Evolutionary conservation across 148 eudicot species (phyloP).

Genomic region (Selenicereus undatus): DNA sequence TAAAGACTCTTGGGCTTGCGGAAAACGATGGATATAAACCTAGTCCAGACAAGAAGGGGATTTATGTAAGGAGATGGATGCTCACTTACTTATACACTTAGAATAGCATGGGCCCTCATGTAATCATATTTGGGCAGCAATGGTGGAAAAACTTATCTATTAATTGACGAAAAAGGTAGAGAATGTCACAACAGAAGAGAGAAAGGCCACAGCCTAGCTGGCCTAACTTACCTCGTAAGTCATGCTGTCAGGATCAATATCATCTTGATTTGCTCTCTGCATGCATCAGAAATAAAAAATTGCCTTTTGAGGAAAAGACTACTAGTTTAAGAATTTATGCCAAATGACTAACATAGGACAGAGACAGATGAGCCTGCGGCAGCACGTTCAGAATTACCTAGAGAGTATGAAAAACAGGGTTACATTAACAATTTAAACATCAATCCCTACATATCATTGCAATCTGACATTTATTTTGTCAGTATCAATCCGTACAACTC

Average conservation of each 20-base stretch:
- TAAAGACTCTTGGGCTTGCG: neutral
- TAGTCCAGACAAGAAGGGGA: neutral
- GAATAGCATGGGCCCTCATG: no score
- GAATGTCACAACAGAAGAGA: no score
- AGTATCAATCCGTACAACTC: neutral
- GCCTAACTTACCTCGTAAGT: conserved; percentile 50
- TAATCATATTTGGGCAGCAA: neutral
- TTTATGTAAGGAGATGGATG: neutral
- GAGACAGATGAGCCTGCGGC: conserved; percentile 31
- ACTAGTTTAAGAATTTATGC: conserved; percentile 8
- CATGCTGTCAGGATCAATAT: conserved; percentile 61
- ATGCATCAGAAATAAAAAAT: conserved; percentile 16
- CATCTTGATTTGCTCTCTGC: conserved; percentile 45
- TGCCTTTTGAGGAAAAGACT: conserved; percentile 2
- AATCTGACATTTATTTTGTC: neutral
- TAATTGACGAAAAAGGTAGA: neutral
- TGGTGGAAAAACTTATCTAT: no score
- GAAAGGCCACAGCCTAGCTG: neutral
- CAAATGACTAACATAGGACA: conserved; percentile 29
- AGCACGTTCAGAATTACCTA: conserved; percentile 33
- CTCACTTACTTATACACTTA: neutral
- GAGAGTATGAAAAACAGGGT: conserved; percentile 9
- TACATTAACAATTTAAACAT: neutral
- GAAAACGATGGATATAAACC: neutral
- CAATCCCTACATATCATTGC: neutral